These are phyloP conservation scores for Cercophora scortea DNA, from an alignment of 495 filamentous ascomycete genomes.

Conservation along the genomic window DNA sequence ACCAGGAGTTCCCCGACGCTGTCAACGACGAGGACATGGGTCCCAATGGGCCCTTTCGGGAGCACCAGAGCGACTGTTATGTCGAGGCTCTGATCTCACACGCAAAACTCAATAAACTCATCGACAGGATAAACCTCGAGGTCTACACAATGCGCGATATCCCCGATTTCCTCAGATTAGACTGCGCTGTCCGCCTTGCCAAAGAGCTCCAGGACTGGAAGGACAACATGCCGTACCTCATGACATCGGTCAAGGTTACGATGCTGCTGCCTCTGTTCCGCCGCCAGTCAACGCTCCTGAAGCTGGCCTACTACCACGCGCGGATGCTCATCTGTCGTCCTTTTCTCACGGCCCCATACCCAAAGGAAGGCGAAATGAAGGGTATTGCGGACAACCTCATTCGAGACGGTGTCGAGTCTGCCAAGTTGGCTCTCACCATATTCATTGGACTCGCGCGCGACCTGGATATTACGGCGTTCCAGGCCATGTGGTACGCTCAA, in stretches of 20 bases:
- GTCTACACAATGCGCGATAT: slow-evolving; percentile 40
- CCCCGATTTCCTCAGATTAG: slow-evolving; percentile 31
- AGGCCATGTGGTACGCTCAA: slow-evolving; percentile 12
- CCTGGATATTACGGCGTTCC: slow-evolving; percentile 13
- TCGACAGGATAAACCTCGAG: slow-evolving; percentile 38
- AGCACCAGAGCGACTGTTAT: slow-evolving; percentile 27
- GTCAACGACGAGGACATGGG: slow-evolving; percentile 49
- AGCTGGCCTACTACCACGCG: slow-evolving; percentile 45
- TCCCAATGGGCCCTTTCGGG: slow-evolving; percentile 17
- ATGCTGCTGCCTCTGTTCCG: slow-evolving; percentile 44
- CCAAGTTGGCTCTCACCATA: slow-evolving; percentile 29
- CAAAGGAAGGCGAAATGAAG: slow-evolving; percentile 6
- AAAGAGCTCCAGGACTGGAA: slow-evolving; percentile 28
- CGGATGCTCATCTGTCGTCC: slow-evolving; percentile 50
- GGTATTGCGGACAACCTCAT: slow-evolving; percentile 27
- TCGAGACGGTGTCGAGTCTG: slow-evolving; percentile 37
- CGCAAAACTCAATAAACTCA: slow-evolving; percentile 8
- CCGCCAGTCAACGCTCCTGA: slow-evolving; percentile 46
- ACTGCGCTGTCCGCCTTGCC: slow-evolving; percentile 27
- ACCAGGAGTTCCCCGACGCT: slow-evolving; percentile 44
- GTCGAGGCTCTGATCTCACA: slow-evolving; percentile 31
- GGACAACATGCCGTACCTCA: slow-evolving; percentile 33
- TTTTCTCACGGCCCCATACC: slow-evolving; percentile 29
- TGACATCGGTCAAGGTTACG: slow-evolving; percentile 33
- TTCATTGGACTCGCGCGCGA: slow-evolving; percentile 6